A percentile compares a stretch with the other conserved stretches of the same genome.
Evolutionary conservation across 192 early-diverging fungal species (phyloP).

Genomic region (Coemansia sp.): DNA sequence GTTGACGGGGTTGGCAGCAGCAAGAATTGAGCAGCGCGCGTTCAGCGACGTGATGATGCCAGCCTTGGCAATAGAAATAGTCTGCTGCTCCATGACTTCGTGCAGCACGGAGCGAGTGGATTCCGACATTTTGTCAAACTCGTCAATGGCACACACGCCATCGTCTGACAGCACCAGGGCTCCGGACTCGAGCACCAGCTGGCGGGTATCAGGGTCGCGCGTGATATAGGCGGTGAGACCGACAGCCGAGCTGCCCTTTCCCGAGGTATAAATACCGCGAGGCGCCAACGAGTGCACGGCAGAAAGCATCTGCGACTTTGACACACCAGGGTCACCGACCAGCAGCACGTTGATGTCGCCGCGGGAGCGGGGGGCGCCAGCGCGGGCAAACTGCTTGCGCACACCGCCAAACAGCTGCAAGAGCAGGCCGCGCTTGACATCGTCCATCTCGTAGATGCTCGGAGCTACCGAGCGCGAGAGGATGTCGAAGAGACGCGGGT

Average conservation of each 20-base stretch:
- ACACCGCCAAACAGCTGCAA: slow-evolving; percentile 80
- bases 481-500: slow-evolving; percentile 77
- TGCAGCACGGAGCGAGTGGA: slow-evolving; percentile 94
- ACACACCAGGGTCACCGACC: slow-evolving; percentile 99
- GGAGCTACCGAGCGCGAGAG: slow-evolving; percentile 81
- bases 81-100: slow-evolving; percentile 99
- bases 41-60: slow-evolving; percentile 98
- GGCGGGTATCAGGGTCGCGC: slow-evolving; percentile 89
- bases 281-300: slow-evolving; percentile 92
- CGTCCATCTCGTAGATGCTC: slow-evolving; percentile 90
- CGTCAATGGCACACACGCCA: slow-evolving; percentile 98
- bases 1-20: slow-evolving; percentile 94
- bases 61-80: slow-evolving; percentile 96
- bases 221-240: slow-evolving; percentile 94
- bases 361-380: slow-evolving; percentile 95
- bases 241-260: slow-evolving; percentile 91
- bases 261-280: slow-evolving; percentile 96
- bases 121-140: slow-evolving; percentile 99
- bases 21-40: slow-evolving; percentile 92
- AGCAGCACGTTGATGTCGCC: slow-evolving; percentile 96
- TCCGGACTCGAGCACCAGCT: slow-evolving; percentile 97
- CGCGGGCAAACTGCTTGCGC: slow-evolving; percentile 74
- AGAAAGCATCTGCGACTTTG: slow-evolving; percentile 96
- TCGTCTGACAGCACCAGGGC: slow-evolving; percentile 97
- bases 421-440: slow-evolving; percentile 84